Evolutionary conservation across 1,284 basidiomycete species (phyloP).

Genomic region (Irpex sp.): DNA sequence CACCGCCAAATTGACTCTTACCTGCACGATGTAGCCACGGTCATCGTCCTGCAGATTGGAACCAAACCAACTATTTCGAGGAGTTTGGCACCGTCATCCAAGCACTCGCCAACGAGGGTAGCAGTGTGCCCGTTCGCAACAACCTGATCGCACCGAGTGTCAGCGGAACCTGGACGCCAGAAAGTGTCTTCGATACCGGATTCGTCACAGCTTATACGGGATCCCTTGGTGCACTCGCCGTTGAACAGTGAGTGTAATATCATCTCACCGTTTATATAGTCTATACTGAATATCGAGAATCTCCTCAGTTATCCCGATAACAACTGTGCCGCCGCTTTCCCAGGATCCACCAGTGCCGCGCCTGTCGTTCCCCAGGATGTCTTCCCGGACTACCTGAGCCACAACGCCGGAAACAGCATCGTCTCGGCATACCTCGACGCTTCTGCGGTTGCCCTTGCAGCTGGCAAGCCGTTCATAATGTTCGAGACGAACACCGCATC

Average conservation of each 20-base stretch:
- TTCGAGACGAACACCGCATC: constrained; percentile 81
- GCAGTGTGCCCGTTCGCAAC: constrained; percentile 29
- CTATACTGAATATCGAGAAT: not conserved
- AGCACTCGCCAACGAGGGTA: constrained; percentile 34
- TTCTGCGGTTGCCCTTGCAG: constrained; percentile 38
- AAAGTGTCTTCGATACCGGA: constrained; percentile 43
- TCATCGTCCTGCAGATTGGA: constrained; percentile 36
- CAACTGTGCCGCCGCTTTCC: constrained; percentile 33
- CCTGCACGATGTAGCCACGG: constrained; percentile 21
- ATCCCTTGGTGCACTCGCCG: constrained; percentile 37
- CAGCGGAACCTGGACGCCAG: constrained; percentile 40
- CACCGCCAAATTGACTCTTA: not conserved
- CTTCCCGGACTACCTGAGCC: constrained; percentile 57
- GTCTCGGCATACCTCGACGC: constrained; percentile 49
- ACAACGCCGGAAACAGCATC: constrained; percentile 44
- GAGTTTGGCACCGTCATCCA: constrained; percentile 45
- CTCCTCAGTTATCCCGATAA: constrained; percentile 46
- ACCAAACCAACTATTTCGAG: constrained; percentile 40
- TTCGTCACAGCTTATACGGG: constrained; percentile 37
- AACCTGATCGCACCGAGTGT: constrained; percentile 50
- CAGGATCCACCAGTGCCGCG: constrained; percentile 20
- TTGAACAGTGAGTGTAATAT: constrained; percentile 43
- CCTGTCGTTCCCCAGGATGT: constrained; percentile 44
- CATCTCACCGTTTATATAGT: not conserved
- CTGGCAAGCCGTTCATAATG: constrained; percentile 52